Evolutionary conservation across 1,284 basidiomycete species (phyloP), one percentile per base, ranked within the genome.

Genomic region (Somion occarium): DNA sequence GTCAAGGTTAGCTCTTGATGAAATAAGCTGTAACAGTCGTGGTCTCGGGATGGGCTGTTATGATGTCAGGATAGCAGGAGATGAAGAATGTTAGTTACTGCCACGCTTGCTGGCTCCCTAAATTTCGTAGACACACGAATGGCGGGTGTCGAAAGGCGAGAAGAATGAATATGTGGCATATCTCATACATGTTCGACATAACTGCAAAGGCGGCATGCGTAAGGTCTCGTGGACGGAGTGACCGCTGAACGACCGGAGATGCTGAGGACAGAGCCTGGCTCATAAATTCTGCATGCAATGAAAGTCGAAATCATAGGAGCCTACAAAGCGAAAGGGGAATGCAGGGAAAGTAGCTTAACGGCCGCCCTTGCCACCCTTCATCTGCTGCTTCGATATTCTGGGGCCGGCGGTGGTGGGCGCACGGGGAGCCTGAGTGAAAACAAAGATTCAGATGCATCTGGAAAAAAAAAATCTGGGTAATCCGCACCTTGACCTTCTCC

Each of bases 311-410:
- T 41, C 49, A 50, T 50, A 45, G 15, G 39, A 34, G 49, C 49
- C 49, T 50, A 50, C 49, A 45, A 41, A 20, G 34, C 19, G 43
- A 18, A 24, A 38, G 22, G 39, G 39, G 11, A 38, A 27, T 27
- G 37, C 5, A 47, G 45, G 5, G n/a, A 27, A 44, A 47, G 48
- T 53, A 44, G 54, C 57, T 78, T 68, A 85, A 73, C 84, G 80
- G 58, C 83, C 81, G 55, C 80, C 79, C 73, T 86, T 87, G 63
- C 84, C 85, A 67, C 92, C 93, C 83, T 97, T 97, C 84, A 92
- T 91, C 76, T 89, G 86, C 75, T 96, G 92, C 77, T 96, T 97
- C 68, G 92, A 93, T 50, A 97, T 85, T 75, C 91, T 94, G 64
- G 92, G 91, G 58, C 80, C 80, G 38, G 74, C 74, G 52, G 74